phyloP scores from a whole-genome alignment of 352 stramenopile genomes.

The Paralagenidium karlingii region DNA sequence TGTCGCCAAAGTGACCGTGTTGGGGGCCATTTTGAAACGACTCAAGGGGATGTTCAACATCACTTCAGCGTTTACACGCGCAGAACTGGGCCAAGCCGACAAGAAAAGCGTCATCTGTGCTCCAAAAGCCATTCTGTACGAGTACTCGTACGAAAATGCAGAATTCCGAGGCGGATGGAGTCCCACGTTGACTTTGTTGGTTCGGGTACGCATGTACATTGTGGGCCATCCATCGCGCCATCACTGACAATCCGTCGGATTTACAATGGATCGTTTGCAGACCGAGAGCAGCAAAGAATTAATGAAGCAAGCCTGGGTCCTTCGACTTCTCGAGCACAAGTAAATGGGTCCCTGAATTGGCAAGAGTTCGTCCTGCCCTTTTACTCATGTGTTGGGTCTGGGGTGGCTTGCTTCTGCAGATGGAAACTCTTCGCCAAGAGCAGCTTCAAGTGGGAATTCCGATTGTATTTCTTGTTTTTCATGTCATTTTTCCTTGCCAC shows the following conservation, averaged over 20 bases:
- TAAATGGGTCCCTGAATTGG: constrained; percentile 7
- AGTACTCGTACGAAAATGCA: constrained; percentile 71
- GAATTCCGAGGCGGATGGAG: constrained; percentile 46
- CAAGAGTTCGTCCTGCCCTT: not conserved
- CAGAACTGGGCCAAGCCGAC: constrained; percentile 13
- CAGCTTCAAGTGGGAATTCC: constrained; percentile 60
- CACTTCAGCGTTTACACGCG: too few species aligned
- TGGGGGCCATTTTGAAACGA: too few species aligned
- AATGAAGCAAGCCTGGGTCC: constrained; percentile 63
- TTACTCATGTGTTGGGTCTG: too few species aligned
- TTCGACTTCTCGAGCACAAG: constrained; percentile 68
- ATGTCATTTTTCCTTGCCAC: constrained; percentile 57
- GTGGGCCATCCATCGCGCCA: too few species aligned
- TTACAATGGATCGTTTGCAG: constrained; percentile 8
- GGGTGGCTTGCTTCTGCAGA: too few species aligned
- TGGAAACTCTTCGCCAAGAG: constrained; percentile 64
- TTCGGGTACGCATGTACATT: constrained; percentile 49
- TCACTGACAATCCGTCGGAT: not conserved
- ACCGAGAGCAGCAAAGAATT: constrained; percentile 72
- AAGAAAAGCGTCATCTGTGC: constrained; percentile 56
- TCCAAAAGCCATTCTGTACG: constrained; percentile 67
- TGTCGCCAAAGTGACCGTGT: too few species aligned
- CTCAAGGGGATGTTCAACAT: too few species aligned
- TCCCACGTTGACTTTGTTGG: constrained; percentile 40
- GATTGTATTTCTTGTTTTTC: constrained; percentile 71